These are phyloP conservation scores for Salix suchowensis DNA, from an alignment of 345 rosid genomes.

Conservation along the genomic window DNA sequence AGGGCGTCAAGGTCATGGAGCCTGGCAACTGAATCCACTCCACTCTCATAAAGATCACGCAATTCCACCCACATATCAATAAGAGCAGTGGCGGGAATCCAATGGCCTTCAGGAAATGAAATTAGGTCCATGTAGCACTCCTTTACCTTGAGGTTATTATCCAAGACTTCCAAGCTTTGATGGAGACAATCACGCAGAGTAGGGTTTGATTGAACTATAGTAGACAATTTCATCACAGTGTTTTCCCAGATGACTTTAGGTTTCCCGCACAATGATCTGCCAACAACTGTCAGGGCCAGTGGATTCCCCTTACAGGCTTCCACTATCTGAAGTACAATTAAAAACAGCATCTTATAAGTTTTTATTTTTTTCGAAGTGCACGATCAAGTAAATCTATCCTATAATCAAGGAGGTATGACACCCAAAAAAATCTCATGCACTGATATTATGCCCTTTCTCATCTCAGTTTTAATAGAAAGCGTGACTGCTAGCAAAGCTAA, in stretches of 20 bases:
- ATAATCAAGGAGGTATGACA: too few species aligned
- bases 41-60: slow-evolving; percentile 13
- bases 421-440: too few species aligned
- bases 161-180: slow-evolving; percentile 24
- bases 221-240: slow-evolving; percentile 8
- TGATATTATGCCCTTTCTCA: too few species aligned
- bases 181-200: slow-evolving; percentile 20
- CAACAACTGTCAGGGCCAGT: slow-evolving; percentile 19
- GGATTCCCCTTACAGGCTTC: slow-evolving; percentile 23
- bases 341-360: too few species aligned
- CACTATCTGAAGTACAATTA: slow-evolving; percentile 15
- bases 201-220: slow-evolving; percentile 1
- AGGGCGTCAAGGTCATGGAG: slow-evolving; percentile 16
- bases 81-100: slow-evolving; percentile 16
- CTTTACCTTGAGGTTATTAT: slow-evolving; percentile 7
- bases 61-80: slow-evolving; percentile 19
- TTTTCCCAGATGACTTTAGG: slow-evolving; percentile 16
- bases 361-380: too few species aligned
- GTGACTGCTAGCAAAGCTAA: too few species aligned
- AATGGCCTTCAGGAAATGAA: slow-evolving; percentile 23
- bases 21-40: neutral
- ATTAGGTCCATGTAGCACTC: slow-evolving; percentile 29
- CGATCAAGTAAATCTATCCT: neutral
- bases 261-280: slow-evolving; percentile 15
- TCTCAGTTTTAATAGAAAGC: too few species aligned